Conservation (phyloP, 2,329 filamentous ascomycete species). For the Penicillium sp. region DNA sequence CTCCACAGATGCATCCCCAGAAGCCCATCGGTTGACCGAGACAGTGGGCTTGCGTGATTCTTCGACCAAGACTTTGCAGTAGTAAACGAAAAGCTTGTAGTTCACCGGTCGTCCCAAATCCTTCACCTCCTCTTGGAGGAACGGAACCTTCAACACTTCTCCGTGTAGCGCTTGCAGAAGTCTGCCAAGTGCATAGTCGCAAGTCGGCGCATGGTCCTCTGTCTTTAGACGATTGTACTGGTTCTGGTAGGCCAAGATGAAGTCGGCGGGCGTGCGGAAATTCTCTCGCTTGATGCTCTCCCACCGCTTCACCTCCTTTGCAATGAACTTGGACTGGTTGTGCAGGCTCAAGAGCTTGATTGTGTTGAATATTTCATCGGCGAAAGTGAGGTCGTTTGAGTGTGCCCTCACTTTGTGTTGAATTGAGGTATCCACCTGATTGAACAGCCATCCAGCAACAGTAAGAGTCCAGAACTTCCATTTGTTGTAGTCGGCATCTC, state of each 20-base stretch:
- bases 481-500: background rate
- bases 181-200: background rate
- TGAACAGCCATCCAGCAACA: background rate
- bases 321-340: background rate
- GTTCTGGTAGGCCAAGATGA: constrained; percentile 3
- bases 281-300: background rate
- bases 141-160: background rate
- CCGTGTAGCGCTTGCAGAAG: background rate
- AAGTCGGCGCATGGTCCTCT: background rate
- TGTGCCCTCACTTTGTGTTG: background rate
- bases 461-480: constrained; percentile 3
- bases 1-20: background rate
- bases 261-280: background rate
- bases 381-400: background rate
- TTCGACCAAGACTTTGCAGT: background rate
- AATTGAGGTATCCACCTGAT: background rate
- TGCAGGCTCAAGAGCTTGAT: background rate
- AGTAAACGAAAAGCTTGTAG: constrained; percentile 1
- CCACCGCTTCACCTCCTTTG: background rate
- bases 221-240: constrained; percentile 2
- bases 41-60: background rate
- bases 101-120: background rate
- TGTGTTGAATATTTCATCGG: background rate
- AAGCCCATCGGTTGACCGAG: too few relatives aligned
- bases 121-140: background rate